Conservation (phyloP, 116 monocot genomes). For the Trichopus zeylanicus region DNA sequence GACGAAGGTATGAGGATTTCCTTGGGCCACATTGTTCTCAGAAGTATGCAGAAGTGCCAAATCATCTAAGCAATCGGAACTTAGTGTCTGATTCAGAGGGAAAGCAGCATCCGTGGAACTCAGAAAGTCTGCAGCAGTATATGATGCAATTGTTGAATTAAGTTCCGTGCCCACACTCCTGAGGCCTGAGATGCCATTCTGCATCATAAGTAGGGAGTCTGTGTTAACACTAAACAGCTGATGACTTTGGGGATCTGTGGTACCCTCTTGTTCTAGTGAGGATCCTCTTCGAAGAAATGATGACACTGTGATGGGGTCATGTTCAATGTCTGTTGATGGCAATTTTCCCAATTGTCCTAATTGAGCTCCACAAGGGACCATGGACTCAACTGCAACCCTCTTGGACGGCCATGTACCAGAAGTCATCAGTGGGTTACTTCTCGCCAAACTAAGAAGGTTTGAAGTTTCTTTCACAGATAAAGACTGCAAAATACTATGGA, state of each 20-base stretch:
- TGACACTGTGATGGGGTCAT: constrained; percentile 27
- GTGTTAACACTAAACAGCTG: constrained; percentile 56
- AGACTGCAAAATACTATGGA: constrained; percentile 45
- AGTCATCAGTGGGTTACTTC: constrained; percentile 21
- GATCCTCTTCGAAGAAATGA: constrained; percentile 58
- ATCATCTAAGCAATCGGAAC: constrained; percentile 60
- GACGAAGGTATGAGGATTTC: constrained; percentile 66
- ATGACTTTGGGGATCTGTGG: constrained; percentile 48
- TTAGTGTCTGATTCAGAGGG: constrained; percentile 39
- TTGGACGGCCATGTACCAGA: constrained; percentile 58
- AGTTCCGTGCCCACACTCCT: constrained; percentile 30
- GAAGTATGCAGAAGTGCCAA: constrained; percentile 38
- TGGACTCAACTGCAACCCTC: constrained; percentile 46
- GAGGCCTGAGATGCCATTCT: constrained; percentile 48
- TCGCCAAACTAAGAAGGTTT: constrained; percentile 30
- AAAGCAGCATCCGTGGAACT: constrained; percentile 37
- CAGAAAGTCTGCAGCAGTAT: constrained; percentile 44
- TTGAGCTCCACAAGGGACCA: constrained; percentile 27
- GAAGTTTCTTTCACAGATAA: constrained; percentile 59
- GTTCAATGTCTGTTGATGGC: constrained; percentile 21
- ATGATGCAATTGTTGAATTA: constrained; percentile 39
- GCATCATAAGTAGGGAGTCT: constrained; percentile 40
- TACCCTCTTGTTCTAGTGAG: constrained; percentile 34
- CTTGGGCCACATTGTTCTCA: constrained; percentile 40
- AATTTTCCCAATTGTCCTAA: constrained; percentile 31